phyloP scores from a whole-genome alignment of 176 grass and related monocot species.

The Alopecurus myosuroides region DNA sequence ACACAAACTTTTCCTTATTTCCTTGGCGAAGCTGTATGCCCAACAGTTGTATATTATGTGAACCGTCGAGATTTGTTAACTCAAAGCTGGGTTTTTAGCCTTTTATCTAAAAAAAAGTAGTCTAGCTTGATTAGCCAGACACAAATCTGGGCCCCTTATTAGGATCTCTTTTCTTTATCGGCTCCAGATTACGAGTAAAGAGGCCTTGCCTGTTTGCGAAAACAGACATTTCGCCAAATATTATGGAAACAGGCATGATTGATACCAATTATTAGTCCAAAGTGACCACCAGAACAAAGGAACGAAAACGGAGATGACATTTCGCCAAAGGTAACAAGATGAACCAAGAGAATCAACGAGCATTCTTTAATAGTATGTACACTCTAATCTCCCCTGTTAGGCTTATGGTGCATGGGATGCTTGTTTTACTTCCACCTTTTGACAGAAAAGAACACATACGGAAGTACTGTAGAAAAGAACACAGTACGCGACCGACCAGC shows the following conservation, averaged over 20 bases:
- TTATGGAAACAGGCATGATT: not conserved
- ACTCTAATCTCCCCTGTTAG: not conserved
- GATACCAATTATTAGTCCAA: not conserved
- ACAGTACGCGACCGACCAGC: not conserved
- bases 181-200: slow-evolving; percentile 2
- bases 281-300: not conserved
- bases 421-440: not conserved
- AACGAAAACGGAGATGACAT: not conserved
- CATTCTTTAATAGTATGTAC: not conserved
- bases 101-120: not conserved
- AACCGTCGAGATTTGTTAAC: too few relatives aligned
- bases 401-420: not conserved
- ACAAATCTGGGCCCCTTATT: not conserved
- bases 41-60: too few relatives aligned
- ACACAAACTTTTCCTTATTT: too few relatives aligned
- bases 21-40: too few relatives aligned
- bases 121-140: not conserved
- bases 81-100: too few relatives aligned
- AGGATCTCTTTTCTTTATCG: slow-evolving; percentile 12
- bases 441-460: not conserved
- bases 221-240: too few relatives aligned
- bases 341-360: not conserved
- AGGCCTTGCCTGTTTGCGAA: not conserved
- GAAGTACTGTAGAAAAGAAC: not conserved
- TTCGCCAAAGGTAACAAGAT: not conserved